Base-by-base conservation (phyloP, 2,329 filamentous ascomycete species). In the Fusarium stilboides region DNA sequence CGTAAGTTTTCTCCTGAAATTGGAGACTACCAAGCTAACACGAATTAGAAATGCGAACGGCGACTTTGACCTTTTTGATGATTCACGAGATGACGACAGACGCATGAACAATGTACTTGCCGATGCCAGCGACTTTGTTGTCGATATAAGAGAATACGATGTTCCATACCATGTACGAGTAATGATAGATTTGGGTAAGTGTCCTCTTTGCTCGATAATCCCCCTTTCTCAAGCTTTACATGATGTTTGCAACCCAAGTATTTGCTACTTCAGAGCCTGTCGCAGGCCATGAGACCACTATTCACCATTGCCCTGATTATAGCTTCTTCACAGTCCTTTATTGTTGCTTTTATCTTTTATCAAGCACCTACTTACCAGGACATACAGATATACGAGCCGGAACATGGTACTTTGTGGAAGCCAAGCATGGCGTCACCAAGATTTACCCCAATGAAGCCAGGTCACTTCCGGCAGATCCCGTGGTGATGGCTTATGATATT, bases 241-340 rank as follows among this genome's bases (percentile, higher is more conserved):
- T 94, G 95, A 98, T 98, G 95, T 88, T 92, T 92, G 89, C 90
- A 92, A 89, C 83, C 81, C 86, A 94, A 93, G 94, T 98, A 98
- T 98, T 98, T 98, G 96, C 96, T 98, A 98, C 96, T 99, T 98
- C 95, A 98, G 96, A 99, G 94, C 94, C 89, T 78, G 86, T 84
- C 19, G 39, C 83, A 82, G 89, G 94, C 94, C 84, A 97, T 98
- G 96, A 99, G 95, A 99, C 93, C 90, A 87, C 86, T 88, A 90
- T 78, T 92, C 92, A 95, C 94, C 92, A 86, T 88, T 88, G 89
- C 88, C 87, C 94, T 97, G 93, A 97, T 89, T 81, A 78, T 51
- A 54, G 36, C 42, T 57, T 53, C 24, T 37, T 20, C 17, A 24
- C 42, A 42, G 3, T 31, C 12, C 10, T 56, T 68, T 51, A 17